Conservation (phyloP, 352 stramenopile genomes). For the Globisporangium barbulae region DNA sequence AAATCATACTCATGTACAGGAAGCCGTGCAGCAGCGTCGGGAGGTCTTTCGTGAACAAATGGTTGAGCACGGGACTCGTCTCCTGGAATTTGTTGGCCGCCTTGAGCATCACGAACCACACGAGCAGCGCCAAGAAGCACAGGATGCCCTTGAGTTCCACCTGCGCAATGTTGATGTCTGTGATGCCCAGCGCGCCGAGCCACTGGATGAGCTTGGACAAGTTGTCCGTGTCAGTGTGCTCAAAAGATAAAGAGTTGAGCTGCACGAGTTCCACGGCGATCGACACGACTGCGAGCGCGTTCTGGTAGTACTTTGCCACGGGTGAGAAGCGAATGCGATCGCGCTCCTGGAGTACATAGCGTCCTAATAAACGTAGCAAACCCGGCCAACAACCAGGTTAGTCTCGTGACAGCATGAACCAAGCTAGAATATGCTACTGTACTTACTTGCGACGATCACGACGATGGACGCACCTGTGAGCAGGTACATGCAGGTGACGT, state of each 20-base stretch:
- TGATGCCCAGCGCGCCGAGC: constrained; percentile 37
- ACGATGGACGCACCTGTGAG: constrained; percentile 36
- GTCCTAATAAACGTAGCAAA: constrained; percentile 22
- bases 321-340: constrained; percentile 45
- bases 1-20: constrained; percentile 60
- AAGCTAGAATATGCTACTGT: neutral
- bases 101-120: constrained; percentile 59
- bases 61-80: constrained; percentile 44
- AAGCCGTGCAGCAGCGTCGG: constrained; percentile 43
- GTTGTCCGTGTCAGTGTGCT: constrained; percentile 38
- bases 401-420: neutral
- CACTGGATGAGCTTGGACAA: constrained; percentile 40
- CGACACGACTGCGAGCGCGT: constrained; percentile 33
- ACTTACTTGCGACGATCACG: constrained; percentile 29
- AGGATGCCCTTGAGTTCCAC: constrained; percentile 37
- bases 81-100: constrained; percentile 73
- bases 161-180: constrained; percentile 30
- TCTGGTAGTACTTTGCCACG: constrained; percentile 47
- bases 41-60: constrained; percentile 53
- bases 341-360: constrained; percentile 53
- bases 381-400: neutral
- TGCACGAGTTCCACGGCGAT: constrained; percentile 55
- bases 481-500: constrained; percentile 32
- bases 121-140: constrained; percentile 23
- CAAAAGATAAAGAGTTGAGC: constrained; percentile 59